Base-by-base conservation (phyloP, 2,329 filamentous ascomycete genomes). In the Nigrograna mackinnonii region DNA sequence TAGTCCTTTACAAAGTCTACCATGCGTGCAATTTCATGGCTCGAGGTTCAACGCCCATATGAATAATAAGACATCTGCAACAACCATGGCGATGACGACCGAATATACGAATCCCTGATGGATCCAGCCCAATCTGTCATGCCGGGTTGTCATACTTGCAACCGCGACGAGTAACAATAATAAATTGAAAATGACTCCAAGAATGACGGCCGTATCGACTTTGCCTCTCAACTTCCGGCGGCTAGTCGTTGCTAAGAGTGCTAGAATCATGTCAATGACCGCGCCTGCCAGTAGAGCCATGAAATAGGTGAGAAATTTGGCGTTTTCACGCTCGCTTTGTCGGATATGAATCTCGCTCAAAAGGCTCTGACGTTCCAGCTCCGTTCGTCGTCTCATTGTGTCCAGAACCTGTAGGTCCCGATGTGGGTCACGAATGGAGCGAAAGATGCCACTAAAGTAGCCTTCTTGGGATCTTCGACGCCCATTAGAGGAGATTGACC, bases 201-300 rank as follows among this genome's bases (percentile, higher is more conserved):
- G 74, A 1, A 87, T 76, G 2, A 88, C 85, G 6, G 84, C 87
- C 0, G 80, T 81, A 55, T 91, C 86, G 3, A 92, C 88, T 63
- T 89, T 83, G n/a, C 83, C 75, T 4, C 79, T 76, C 51, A 86
- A 75, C 62, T 80, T 86, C 60, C 83, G 84, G 35, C 80, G 77
- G 6, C 87, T 87, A 1, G 88, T 88, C 12, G 75, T 70, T 22
- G 87, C 81, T 26, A 94, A 78, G 7, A 86, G 74, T 26, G 76
- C 76, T 0, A 86, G 80, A 22, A 92, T 77, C 35, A 78, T 64
- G 24, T 90, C 77, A 6, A 92, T 76, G 5, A 84, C 65, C 24
- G 85, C 77, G 0, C 87, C 79, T 0, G 81, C 77, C 2, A 72
- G 68, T 49, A 87, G 77, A 37, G 60, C 62, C 5, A 87, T 74